These are phyloP conservation scores for Scheffersomyces insectosa DNA, from an alignment of 1,139 yeast species.

Conservation along the genomic window DNA sequence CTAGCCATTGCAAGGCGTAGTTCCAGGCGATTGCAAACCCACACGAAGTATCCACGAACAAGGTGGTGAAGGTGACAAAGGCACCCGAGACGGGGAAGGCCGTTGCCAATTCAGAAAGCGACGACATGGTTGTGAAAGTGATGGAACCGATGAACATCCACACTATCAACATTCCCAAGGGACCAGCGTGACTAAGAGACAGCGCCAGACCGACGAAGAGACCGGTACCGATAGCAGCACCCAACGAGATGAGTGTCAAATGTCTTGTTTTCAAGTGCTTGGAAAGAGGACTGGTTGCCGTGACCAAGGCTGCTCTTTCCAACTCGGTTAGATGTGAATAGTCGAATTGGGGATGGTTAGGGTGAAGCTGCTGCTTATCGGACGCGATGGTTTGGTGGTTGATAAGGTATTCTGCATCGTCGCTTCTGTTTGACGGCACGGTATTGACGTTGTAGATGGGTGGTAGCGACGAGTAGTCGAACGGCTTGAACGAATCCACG, in stretches of 20 bases:
- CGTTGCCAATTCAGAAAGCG: conserved; percentile 40
- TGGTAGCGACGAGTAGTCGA: neutral
- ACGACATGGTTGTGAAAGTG: conserved; percentile 36
- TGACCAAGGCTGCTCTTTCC: conserved; percentile 34
- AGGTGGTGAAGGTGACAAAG: conserved; percentile 38
- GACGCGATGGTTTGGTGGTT: neutral
- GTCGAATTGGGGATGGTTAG: conserved; percentile 31
- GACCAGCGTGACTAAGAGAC: conserved; percentile 37
- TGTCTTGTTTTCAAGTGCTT: conserved; percentile 33
- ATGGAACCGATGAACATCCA: conserved; percentile 32
- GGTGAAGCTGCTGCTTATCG: conserved; percentile 4
- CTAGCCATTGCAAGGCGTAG: conserved; percentile 42
- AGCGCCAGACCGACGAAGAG: conserved; percentile 43
- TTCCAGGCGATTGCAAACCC: conserved; percentile 47
- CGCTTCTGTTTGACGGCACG: neutral
- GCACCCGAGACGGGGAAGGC: conserved; percentile 44
- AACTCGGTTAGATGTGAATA: conserved; percentile 27
- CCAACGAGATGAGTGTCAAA: conserved; percentile 38
- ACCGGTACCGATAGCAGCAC: conserved; percentile 46
- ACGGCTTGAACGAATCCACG: neutral
- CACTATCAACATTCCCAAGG: conserved; percentile 35
- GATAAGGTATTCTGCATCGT: neutral
- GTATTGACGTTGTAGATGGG: neutral
- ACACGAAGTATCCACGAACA: conserved; percentile 37
- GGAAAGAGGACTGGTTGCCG: conserved; percentile 32